These are phyloP conservation scores for Alternaria gansuensis DNA, from an alignment of 2,329 filamentous ascomycete genomes.

Conservation along the genomic window DNA sequence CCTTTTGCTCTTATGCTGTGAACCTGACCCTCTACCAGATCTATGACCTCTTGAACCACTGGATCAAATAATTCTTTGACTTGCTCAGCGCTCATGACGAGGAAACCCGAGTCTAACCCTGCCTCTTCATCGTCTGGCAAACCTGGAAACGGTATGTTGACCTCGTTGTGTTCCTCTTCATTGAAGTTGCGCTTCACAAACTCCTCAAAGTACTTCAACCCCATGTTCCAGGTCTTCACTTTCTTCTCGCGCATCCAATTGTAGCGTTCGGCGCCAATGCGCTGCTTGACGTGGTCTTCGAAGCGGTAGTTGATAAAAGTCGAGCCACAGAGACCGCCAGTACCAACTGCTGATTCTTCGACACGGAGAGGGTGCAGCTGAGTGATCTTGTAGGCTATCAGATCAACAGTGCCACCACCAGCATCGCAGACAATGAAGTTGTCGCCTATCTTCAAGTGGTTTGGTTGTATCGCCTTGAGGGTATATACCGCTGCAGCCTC, in stretches of 20 bases:
- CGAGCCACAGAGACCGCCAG: constrained; percentile 78
- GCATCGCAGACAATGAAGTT: constrained; percentile 68
- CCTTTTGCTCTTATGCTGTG: constrained; percentile 51
- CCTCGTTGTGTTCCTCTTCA: constrained; percentile 77
- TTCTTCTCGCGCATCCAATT: constrained; percentile 81
- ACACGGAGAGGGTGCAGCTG: constrained; percentile 75
- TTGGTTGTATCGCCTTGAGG: constrained; percentile 79
- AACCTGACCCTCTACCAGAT: constrained; percentile 57
- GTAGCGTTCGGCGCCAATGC: constrained; percentile 73
- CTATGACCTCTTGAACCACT: constrained; percentile 67
- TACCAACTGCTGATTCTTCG: constrained; percentile 81
- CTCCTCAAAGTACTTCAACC: constrained; percentile 80
- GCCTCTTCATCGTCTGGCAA: constrained; percentile 78
- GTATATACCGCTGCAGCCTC: constrained; percentile 84
- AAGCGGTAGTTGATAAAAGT: constrained; percentile 84
- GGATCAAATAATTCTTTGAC: constrained; percentile 79
- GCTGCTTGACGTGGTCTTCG: constrained; percentile 75
- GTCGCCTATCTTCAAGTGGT: constrained; percentile 73
- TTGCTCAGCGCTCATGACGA: constrained; percentile 74
- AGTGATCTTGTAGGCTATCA: constrained; percentile 81
- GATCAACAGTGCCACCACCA: constrained; percentile 35
- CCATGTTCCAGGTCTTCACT: constrained; percentile 77
- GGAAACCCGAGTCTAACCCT: constrained; percentile 77
- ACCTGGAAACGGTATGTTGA: constrained; percentile 81
- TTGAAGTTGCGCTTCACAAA: constrained; percentile 87